Conservation (phyloP, 2,329 filamentous ascomycete species). For the Diaporthe velutina region DNA sequence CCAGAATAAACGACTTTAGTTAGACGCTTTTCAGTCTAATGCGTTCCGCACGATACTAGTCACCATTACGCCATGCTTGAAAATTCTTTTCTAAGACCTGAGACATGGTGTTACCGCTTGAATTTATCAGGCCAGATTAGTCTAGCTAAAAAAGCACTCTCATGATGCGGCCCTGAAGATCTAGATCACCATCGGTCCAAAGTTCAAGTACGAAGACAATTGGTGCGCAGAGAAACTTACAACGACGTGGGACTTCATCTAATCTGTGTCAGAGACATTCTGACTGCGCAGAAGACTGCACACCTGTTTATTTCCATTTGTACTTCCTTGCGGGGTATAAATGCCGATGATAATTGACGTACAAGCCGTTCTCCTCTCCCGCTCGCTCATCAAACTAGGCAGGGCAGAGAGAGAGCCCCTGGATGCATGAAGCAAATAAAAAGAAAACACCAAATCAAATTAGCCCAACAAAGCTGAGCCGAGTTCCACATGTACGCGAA, state of each 20-base stretch:
- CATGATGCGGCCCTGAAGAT: not conserved
- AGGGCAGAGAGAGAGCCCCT: not conserved
- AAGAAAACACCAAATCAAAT: not conserved
- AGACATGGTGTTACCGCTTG: not conserved
- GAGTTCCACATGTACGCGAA: not conserved
- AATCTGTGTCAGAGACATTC: not conserved
- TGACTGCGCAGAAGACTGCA: not conserved
- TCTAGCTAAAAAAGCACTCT: not conserved
- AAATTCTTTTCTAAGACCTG: not conserved
- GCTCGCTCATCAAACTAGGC: not conserved
- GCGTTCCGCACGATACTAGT: not conserved
- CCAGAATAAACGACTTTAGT: not conserved
- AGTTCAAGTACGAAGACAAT: not conserved
- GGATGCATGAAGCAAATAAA: not conserved
- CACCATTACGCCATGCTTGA: not conserved
- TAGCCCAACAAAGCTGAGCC: not conserved
- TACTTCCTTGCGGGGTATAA: not conserved
- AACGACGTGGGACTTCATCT: not conserved
- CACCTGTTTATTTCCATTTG: not conserved
- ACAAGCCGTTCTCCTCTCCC: not conserved
- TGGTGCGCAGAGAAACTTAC: not conserved
- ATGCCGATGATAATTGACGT: not conserved
- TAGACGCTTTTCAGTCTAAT: not conserved
- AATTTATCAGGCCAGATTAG: not conserved
- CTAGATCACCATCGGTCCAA: no score